phyloP scores from a whole-genome alignment of 805 yeast species.

The Ogataea polymorpha region DNA sequence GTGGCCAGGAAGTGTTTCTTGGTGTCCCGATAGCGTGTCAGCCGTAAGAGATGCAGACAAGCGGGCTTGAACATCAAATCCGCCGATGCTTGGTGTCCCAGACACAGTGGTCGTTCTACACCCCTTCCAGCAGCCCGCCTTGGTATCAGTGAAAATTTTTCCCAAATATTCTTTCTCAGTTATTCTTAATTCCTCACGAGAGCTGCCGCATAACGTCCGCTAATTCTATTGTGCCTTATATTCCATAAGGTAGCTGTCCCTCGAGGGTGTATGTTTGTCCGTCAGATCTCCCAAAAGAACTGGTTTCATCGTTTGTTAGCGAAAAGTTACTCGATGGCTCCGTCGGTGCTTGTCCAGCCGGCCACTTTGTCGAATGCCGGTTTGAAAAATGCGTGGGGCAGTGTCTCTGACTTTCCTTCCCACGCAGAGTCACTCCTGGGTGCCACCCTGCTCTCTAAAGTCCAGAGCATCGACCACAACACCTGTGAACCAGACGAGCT shows the following conservation, averaged over 20 bases:
- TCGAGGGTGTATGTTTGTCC: constrained; percentile 11
- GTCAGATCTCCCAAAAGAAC: constrained; percentile 2
- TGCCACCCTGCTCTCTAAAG: constrained; percentile 10
- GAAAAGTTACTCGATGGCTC: constrained; percentile 8
- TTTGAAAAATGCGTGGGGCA: neutral
- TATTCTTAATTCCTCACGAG: constrained; percentile 34
- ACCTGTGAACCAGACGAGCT: constrained; percentile 61
- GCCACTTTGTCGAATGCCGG: neutral
- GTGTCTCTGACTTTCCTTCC: neutral
- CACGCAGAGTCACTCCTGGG: constrained; percentile 11
- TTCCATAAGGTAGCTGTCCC: constrained; percentile 10
- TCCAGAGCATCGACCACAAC: constrained; percentile 10
- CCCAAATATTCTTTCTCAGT: constrained; percentile 1
- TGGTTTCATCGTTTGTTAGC: neutral
- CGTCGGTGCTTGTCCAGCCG: neutral
- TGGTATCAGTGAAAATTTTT: constrained; percentile 3
- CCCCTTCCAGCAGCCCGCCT: no score
- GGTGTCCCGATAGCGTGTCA: neutral
- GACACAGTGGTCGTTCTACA: no score
- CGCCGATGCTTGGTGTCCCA: no score
- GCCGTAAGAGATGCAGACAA: neutral
- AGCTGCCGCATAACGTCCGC: constrained; percentile 49
- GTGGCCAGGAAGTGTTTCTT: neutral
- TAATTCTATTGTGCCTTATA: constrained; percentile 13
- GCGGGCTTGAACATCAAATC: no score